Percentiles rank a stretch among this genome's conserved stretches.
Evolutionary conservation across 495 filamentous ascomycete genomes (phyloP).

Genomic region (Cercophora scortea): DNA sequence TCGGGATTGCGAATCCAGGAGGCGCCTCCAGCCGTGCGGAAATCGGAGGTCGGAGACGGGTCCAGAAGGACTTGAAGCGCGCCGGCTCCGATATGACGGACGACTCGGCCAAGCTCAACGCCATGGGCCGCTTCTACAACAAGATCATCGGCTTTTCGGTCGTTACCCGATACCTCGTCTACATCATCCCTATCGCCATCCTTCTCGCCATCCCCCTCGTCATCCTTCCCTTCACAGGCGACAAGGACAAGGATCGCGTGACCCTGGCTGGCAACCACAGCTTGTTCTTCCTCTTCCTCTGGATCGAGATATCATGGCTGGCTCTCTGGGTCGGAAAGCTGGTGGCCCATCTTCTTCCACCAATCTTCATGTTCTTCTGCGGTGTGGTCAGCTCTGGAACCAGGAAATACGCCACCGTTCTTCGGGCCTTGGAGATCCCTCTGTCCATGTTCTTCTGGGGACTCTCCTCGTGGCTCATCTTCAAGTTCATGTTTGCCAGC

Average conservation of each 20-base stretch:
- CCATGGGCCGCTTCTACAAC: slow-evolving; percentile 81
- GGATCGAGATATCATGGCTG: slow-evolving; percentile 89
- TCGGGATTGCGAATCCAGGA: slow-evolving; percentile 23
- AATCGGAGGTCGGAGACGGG: slow-evolving; percentile 41
- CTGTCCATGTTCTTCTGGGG: slow-evolving; percentile 85
- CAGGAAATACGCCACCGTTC: slow-evolving; percentile 80
- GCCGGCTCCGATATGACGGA: slow-evolving; percentile 47
- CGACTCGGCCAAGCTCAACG: slow-evolving; percentile 59
- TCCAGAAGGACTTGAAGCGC: slow-evolving; percentile 39
- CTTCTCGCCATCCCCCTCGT: slow-evolving; percentile 77
- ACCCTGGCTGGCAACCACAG: slow-evolving; percentile 38
- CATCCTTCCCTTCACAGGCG: slow-evolving; percentile 48
- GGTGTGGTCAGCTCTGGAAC: slow-evolving; percentile 89
- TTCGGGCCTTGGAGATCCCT: slow-evolving; percentile 73
- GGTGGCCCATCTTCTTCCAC: slow-evolving; percentile 68
- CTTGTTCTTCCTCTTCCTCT: slow-evolving; percentile 74
- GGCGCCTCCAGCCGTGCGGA: slow-evolving; percentile 24
- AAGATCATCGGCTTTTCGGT: slow-evolving; percentile 79
- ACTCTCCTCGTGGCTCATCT: slow-evolving; percentile 70
- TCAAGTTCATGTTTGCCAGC: slow-evolving; percentile 53
- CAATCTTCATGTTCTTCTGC: slow-evolving; percentile 75
- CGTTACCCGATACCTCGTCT: slow-evolving; percentile 81
- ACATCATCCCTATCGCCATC: slow-evolving; percentile 69
- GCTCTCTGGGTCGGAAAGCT: slow-evolving; percentile 83
- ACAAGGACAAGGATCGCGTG: slow-evolving; percentile 25